These are phyloP conservation scores for Tolypocladium amazonense DNA, from an alignment of 2,329 filamentous ascomycete species.

Conservation along the genomic window DNA sequence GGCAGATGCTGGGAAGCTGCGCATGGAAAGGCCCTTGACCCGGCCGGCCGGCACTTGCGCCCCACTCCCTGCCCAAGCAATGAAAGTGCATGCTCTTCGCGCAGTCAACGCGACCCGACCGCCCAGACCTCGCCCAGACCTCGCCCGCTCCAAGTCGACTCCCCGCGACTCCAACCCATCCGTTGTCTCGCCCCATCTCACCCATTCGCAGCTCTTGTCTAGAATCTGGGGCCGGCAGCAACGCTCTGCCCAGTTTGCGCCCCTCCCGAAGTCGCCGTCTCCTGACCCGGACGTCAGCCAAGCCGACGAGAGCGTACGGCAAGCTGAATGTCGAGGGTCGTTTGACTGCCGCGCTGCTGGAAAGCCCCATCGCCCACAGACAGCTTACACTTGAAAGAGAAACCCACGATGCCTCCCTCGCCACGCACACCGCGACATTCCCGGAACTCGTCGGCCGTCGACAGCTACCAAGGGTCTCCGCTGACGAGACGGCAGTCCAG, in stretches of 20 bases:
- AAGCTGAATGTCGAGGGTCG: not conserved
- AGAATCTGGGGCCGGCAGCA: not conserved
- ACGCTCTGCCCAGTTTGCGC: not conserved
- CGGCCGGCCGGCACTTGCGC: not conserved
- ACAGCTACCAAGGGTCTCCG: constrained; percentile 36
- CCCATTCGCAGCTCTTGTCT: not conserved
- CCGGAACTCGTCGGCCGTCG: constrained; percentile 44
- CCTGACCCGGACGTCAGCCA: not conserved
- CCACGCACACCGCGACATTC: constrained; percentile 50
- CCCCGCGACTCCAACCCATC: not conserved
- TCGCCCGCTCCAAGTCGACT: not conserved
- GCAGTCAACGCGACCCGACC: not conserved
- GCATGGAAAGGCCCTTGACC: not conserved
- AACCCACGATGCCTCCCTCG: constrained; percentile 23
- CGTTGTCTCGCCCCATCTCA: not conserved
- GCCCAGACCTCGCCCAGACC: not conserved
- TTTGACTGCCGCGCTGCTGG: not conserved
- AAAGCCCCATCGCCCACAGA: not conserved
- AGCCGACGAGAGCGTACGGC: not conserved
- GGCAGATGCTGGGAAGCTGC: not conserved
- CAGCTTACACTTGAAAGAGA: not conserved
- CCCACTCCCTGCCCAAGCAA: not conserved
- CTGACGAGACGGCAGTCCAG: constrained; percentile 37
- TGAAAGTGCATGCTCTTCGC: not conserved
- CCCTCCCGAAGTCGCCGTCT: not conserved